These are phyloP conservation scores for Barnettozyma salicaria DNA, from an alignment of 805 yeast species.

Conservation along the genomic window DNA sequence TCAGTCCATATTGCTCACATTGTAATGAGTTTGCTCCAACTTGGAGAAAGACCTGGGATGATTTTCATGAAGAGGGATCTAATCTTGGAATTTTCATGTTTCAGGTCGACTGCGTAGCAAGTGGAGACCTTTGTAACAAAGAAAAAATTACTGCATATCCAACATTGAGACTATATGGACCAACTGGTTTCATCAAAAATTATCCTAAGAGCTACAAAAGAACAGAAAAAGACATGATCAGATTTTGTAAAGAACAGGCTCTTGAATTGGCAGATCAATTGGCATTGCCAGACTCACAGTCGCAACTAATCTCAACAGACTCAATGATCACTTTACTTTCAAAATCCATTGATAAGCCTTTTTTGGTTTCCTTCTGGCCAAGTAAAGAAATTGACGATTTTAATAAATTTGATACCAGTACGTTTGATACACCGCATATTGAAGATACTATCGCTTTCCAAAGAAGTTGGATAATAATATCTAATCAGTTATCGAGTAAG, in stretches of 20 bases:
- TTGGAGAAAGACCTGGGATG: conserved; percentile 65
- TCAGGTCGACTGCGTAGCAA: conserved; percentile 80
- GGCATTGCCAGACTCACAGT: conserved; percentile 36
- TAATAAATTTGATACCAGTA: conserved; percentile 28
- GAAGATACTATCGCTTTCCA: conserved; percentile 46
- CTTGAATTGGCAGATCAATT: conserved; percentile 37
- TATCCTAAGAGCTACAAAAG: conserved; percentile 44
- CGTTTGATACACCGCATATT: conserved; percentile 38
- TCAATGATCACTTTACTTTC: conserved; percentile 43
- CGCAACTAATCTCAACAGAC: conserved; percentile 34
- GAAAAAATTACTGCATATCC: conserved; percentile 69
- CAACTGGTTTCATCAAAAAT: conserved; percentile 40
- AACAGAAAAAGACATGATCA: conserved; percentile 42
- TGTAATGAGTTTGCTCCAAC: conserved; percentile 74
- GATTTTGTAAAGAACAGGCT: conserved; percentile 50
- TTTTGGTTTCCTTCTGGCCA: conserved; percentile 64
- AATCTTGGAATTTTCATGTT: conserved; percentile 47
- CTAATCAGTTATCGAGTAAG: conserved; percentile 38
- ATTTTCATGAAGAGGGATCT: conserved; percentile 40
- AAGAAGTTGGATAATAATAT: conserved; percentile 51
- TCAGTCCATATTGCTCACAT: conserved; percentile 83
- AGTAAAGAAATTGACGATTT: conserved; percentile 36
- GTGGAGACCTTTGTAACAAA: conserved; percentile 77
- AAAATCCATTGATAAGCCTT: conserved; percentile 38
- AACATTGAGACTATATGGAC: conserved; percentile 60